phyloP scores from a whole-genome alignment of 1,284 basidiomycete genomes.

The Rhodotorula sp. region DNA sequence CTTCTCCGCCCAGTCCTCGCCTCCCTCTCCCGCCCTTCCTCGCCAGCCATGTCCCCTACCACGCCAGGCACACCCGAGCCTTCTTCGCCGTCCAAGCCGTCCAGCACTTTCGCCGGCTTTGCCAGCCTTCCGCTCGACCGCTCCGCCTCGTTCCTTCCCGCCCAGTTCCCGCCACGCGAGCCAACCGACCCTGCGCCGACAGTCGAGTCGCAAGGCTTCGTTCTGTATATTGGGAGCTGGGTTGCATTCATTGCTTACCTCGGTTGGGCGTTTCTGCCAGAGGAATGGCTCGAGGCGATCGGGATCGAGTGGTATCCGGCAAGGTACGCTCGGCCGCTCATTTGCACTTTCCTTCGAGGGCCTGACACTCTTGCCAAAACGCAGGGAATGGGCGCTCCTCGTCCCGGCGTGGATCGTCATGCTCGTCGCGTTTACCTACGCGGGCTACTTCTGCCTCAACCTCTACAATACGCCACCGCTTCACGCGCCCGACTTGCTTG shows the following conservation, averaged over 20 bases:
- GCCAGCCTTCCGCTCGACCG: slow-evolving; percentile 6
- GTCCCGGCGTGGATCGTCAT: slow-evolving; percentile 46
- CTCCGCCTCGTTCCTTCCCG: slow-evolving; percentile 33
- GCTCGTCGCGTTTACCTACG: slow-evolving; percentile 42
- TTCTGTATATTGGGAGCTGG: slow-evolving; percentile 43
- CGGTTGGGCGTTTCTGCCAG: slow-evolving; percentile 41
- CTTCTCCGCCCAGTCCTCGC: slow-evolving; percentile 33
- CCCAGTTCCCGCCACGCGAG: slow-evolving; percentile 39
- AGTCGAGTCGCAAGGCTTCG: slow-evolving; percentile 43
- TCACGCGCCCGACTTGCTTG: slow-evolving; percentile 21
- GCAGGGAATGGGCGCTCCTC: slow-evolving; percentile 46
- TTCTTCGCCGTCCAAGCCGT: neutral
- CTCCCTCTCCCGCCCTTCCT: slow-evolving; percentile 23
- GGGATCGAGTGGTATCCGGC: slow-evolving; percentile 46
- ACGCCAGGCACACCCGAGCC: neutral
- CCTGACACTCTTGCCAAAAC: neutral
- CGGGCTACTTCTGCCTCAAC: slow-evolving; percentile 44
- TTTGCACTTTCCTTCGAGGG: neutral
- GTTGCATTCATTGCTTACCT: slow-evolving; percentile 39
- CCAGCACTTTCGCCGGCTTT: neutral
- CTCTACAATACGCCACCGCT: slow-evolving; percentile 42
- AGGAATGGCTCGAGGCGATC: slow-evolving; percentile 25
- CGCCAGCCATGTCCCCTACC: neutral
- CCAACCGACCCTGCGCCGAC: slow-evolving; percentile 39
- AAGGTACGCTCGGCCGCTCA: slow-evolving; percentile 16